These are phyloP conservation scores for Babesia microti DNA, from an alignment of 169 alveolate genomes.

Conservation along the genomic window DNA sequence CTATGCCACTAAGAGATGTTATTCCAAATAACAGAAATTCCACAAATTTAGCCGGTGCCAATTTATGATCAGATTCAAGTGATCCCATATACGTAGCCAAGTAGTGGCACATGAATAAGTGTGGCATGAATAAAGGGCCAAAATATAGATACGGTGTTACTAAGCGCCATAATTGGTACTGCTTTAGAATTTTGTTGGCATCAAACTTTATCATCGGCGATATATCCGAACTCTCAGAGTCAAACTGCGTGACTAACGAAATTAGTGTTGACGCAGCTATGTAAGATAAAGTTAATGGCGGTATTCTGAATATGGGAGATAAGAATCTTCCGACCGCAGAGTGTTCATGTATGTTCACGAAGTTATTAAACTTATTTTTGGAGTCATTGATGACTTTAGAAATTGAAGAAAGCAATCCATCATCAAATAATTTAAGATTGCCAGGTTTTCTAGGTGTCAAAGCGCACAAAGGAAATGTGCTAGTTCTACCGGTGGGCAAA, in stretches of 20 bases:
- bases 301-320: conserved; percentile 14
- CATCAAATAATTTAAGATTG: no score
- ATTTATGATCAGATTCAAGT: conserved; percentile 51
- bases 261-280: conserved; percentile 6
- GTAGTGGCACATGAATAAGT: conserved; percentile 47
- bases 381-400: no score
- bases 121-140: conserved; percentile 56
- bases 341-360: conserved; percentile 21
- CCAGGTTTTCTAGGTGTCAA: no score
- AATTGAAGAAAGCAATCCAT: no score
- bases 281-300: conserved; percentile 29
- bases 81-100: conserved; percentile 53
- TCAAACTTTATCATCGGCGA: conserved; percentile 33
- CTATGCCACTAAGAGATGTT: conserved; percentile 28
- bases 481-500: no score
- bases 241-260: conserved; percentile 21
- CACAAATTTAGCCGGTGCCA: conserved; percentile 53
- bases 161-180: conserved; percentile 57
- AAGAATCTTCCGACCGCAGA: conserved; percentile 8
- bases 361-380: conserved; percentile 1
- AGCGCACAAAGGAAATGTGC: no score
- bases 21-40: conserved; percentile 50
- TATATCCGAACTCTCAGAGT: conserved; percentile 29
- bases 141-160: conserved; percentile 53
- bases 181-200: conserved; percentile 19